phyloP scores from a whole-genome alignment of 768 basidiomycete species.

The Dentipellis sp. region DNA sequence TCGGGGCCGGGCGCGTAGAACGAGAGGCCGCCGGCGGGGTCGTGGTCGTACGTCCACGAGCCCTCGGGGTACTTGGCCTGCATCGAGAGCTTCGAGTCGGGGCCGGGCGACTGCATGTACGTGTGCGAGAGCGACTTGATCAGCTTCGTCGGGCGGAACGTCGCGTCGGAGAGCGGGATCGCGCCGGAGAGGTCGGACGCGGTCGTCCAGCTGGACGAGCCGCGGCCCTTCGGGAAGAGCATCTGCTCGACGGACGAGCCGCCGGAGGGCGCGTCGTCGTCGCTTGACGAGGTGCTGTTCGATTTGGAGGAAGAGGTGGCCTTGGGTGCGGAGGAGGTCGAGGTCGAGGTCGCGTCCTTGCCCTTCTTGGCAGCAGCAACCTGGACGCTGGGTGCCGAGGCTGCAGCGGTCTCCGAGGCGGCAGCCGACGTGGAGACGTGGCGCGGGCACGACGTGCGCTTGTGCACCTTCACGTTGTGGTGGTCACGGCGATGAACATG shows the following conservation, averaged over 20 bases:
- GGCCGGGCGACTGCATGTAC: slow-evolving; percentile 18
- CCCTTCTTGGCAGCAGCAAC: not conserved
- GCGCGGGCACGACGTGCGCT: not conserved
- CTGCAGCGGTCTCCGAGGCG: not conserved
- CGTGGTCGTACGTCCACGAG: slow-evolving; percentile 40
- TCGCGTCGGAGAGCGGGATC: slow-evolving; percentile 19
- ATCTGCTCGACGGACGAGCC: slow-evolving; percentile 6
- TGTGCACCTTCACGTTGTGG: not conserved
- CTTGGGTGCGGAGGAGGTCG: not conserved
- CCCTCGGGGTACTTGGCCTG: slow-evolving; percentile 28
- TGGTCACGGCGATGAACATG: not conserved
- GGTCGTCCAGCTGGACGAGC: slow-evolving; percentile 19
- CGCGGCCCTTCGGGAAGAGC: slow-evolving; percentile 17
- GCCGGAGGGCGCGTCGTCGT: not conserved
- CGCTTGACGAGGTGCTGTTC: not conserved
- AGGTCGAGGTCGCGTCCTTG: not conserved
- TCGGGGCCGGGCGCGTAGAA: slow-evolving; percentile 60
- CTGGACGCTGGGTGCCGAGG: not conserved
- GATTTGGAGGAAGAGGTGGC: not conserved
- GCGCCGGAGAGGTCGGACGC: slow-evolving; percentile 10
- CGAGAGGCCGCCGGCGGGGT: slow-evolving; percentile 50
- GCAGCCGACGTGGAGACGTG: too few relatives aligned
- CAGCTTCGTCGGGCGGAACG: slow-evolving; percentile 17
- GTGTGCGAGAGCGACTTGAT: slow-evolving; percentile 17
- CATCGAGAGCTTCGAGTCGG: slow-evolving; percentile 15